Evolutionary conservation across 106 monocot species (phyloP).

Genomic region (Posidonia australis): DNA sequence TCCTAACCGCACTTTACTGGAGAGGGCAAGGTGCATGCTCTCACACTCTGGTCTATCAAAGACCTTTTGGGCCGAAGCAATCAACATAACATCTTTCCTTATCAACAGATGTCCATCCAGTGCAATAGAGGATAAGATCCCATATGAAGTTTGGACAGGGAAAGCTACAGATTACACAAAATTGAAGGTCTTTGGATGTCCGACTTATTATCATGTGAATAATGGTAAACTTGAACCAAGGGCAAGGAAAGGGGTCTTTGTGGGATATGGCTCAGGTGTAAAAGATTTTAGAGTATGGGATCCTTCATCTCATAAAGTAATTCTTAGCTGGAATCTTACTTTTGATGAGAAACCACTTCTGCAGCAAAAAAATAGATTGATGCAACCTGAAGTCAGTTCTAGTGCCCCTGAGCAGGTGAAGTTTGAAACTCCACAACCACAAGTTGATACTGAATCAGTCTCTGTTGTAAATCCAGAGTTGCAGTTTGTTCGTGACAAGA

Average conservation of each 20-base stretch:
- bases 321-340: neutral
- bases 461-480: neutral
- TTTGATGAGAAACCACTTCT: constrained; percentile 1
- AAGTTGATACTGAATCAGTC: neutral
- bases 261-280: neutral
- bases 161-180: neutral
- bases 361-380: neutral
- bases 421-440: neutral
- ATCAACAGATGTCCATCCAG: constrained; percentile 3
- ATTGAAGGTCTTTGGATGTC: neutral
- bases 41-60: neutral
- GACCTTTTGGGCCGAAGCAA: neutral
- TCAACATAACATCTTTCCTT: neutral
- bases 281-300: neutral
- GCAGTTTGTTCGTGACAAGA: neutral
- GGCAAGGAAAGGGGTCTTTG: neutral
- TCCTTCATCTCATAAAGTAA: neutral
- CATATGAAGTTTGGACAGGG: constrained; percentile 1
- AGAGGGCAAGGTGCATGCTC: neutral
- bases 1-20: neutral
- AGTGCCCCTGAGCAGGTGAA: neutral
- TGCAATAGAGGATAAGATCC: neutral
- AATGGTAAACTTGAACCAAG: constrained; percentile 6
- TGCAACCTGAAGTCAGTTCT: neutral
- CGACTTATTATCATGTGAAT: neutral